These are phyloP conservation scores for Prunus persica DNA, from an alignment of 306 rosid species.

Conservation along the genomic window DNA sequence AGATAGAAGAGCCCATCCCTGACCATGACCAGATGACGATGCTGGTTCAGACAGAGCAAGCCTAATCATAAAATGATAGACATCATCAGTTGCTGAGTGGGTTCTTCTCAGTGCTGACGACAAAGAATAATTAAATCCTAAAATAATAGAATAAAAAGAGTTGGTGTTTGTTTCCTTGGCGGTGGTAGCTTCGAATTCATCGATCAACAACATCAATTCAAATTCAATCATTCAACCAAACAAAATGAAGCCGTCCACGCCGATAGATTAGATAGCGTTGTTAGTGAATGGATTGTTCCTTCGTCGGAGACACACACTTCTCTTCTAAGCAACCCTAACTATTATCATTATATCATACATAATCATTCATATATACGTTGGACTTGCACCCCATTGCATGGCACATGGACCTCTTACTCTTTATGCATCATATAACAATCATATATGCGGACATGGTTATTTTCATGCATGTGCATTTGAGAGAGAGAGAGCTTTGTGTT, in stretches of 20 bases:
- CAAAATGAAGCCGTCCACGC: conserved; percentile 19
- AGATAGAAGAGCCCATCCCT: conserved; percentile 15
- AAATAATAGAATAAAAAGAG: neutral
- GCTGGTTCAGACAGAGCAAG: no score
- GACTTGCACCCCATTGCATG: neutral
- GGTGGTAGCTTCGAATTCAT: conserved; percentile 44
- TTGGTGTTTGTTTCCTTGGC: conserved; percentile 43
- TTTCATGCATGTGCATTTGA: no score
- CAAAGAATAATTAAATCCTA: no score
- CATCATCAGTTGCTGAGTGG: no score
- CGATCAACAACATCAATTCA: no score
- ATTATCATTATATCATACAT: no score
- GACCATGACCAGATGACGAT: neutral
- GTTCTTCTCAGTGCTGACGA: neutral
- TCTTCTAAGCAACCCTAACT: neutral
- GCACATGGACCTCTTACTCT: neutral
- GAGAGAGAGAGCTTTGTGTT: neutral
- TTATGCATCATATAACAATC: no score
- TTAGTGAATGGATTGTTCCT: conserved; percentile 25
- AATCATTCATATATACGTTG: neutral
- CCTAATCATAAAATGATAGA: neutral
- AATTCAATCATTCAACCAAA: no score
- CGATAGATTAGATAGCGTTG: neutral
- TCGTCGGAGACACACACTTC: conserved; percentile 25
- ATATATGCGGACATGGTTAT: no score